phyloP scores from a whole-genome alignment of 2,329 filamentous ascomycete species.

The Coniochaeta pulveracea region DNA sequence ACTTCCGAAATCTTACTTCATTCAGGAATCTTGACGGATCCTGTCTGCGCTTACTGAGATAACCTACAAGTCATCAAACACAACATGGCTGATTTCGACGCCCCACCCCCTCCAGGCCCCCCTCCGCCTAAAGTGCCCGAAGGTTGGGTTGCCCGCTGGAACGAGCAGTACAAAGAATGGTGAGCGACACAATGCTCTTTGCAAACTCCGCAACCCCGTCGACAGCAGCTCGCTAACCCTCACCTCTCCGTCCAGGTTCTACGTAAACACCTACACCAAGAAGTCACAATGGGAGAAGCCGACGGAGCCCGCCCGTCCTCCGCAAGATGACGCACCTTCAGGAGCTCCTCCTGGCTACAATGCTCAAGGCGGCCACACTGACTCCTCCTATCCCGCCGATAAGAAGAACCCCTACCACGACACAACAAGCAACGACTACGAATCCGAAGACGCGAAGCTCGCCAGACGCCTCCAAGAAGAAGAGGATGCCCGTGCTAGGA shows the following conservation, averaged over 20 bases:
- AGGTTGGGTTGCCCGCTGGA: constrained; percentile 79
- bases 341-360: constrained; percentile 61
- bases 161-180: constrained; percentile 80
- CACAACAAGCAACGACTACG: constrained; percentile 19
- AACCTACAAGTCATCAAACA: no score
- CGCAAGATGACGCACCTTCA: constrained; percentile 29
- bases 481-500: constrained; percentile 54
- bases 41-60: no score
- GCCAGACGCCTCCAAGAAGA: constrained; percentile 74
- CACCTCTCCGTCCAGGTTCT: constrained; percentile 52
- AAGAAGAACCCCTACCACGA: constrained; percentile 65
- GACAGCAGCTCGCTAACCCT: not conserved
- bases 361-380: constrained; percentile 29
- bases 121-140: constrained; percentile 54
- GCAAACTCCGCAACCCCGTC: constrained; percentile 59
- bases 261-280: constrained; percentile 80
- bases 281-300: constrained; percentile 86
- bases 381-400: no score
- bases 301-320: constrained; percentile 47
- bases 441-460: constrained; percentile 58
- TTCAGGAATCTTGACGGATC: no score
- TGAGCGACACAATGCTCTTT: constrained; percentile 19
- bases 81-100: constrained; percentile 41
- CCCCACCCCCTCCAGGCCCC: constrained; percentile 41
- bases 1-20: no score